Evolutionary conservation across 257 asterid genomes (phyloP), one percentile per base, ranked within the genome.

Genomic region (Voacanga thouarsii): DNA sequence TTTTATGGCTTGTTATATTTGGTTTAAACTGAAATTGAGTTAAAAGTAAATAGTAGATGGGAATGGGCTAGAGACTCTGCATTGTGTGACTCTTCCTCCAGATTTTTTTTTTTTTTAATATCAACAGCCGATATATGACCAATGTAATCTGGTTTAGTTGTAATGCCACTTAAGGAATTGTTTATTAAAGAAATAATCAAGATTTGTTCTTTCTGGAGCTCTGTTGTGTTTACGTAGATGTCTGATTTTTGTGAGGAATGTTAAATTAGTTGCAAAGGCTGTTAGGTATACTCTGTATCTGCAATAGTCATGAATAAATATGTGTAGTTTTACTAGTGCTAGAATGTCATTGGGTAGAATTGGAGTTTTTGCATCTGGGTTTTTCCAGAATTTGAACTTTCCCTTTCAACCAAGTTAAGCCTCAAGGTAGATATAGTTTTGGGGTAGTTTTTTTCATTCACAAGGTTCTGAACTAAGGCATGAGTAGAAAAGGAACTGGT

Each of bases 61-160:
- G 88, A n/a, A 94, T 91, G 87, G 98, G 92, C 82, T 89, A n/a
- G n/a, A n/a, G n/a, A n/a, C 92, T 64, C 94, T 94, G 85, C 98
- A 94, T 88, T 94, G 97, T 10, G 96, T 92, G 12, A 91, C 92
- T 0, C 94, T 94, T 45, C 98, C 92, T 39, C 97, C 92, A 86
- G 37, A 94, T 91, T 8, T 97, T 92, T 82, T 97, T 94, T n/a
- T n/a, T n/a, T n/a, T n/a, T n/a, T n/a, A n/a, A n/a, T 39, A 92
- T 94, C 83, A 92, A 92, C 87, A 91, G 94, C 97, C 90, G 97
- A 97, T 89, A 79, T 23, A 60, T 49, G 16, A 3, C 21, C 26
- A 23, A 15, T 43, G 16, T 37, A 9, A 60, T 33, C 75, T 43
- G 16, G 24, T 30, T 33, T 59, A 30, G 59, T 26, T 16, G 7